Base-by-base conservation (phyloP, 2,329 filamentous ascomycete genomes). In the Colletotrichum salicis region DNA sequence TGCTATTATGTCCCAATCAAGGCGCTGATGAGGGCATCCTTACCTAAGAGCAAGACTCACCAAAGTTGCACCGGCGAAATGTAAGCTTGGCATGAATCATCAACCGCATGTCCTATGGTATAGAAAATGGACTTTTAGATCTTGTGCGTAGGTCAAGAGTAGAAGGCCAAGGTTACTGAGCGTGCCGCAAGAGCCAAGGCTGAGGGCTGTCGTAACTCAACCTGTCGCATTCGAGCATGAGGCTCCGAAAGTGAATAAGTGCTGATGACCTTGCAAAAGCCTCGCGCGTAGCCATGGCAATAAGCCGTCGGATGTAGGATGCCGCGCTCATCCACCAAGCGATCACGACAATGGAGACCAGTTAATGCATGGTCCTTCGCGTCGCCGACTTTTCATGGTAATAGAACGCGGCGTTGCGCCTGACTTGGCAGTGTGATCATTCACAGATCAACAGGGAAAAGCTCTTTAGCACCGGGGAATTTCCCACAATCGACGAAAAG, bases 201-300 rank as follows among this genome's bases (percentile, higher is more conserved):
- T 64, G 69, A 33, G 27, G 33, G 24, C 11, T 15, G 51, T 70
- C 70, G 70, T 71, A 69, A 45, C 12, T 64, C 10, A 66, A 22
- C 70, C 70, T 71, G 64, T 71, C 60, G 57, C 33, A 11, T 61
- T 64, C n/a, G 35, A 64, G 66, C 7, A 27, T 45, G 19, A 64
- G 7, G 64, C 41, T 54, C 19, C 35, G 19, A 41, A 11, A 29
- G 1, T 41, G 19, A 31, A 15, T 24, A 27, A 31, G 51, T 48
- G 35, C 29, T 35, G 55, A 55, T 67, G 70, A 13, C 45, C 8
- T 56, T 59, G 15, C 24, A 33, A 41, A 31, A 31, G 45, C 60
- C 35, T 58, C n/a, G 33, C 56, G 27, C 29, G 54, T 59, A 19
- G 67, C 24, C 35, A 48, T 54, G 13, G 2, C 13, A 31, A 56